These are phyloP conservation scores for Cornus kousa DNA, from an alignment of 148 eudicot species.

Conservation along the genomic window DNA sequence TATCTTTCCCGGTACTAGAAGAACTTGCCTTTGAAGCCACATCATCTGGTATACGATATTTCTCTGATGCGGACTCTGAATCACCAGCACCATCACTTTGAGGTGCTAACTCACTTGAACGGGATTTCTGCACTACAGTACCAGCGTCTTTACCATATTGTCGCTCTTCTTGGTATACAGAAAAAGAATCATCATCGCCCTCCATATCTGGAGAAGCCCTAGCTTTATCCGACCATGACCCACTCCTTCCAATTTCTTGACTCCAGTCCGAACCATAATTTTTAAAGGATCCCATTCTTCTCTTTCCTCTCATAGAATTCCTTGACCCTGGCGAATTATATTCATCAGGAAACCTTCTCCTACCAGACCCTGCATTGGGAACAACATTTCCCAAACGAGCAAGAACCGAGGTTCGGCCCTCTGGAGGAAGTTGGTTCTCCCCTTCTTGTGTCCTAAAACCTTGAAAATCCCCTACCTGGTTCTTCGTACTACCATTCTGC, in stretches of 20 bases:
- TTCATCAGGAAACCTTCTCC: constrained; percentile 42
- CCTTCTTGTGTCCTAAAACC: constrained; percentile 40
- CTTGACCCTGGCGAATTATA: constrained; percentile 27
- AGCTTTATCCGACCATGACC: constrained; percentile 46
- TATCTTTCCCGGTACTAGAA: constrained; percentile 16
- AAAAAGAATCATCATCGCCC: constrained; percentile 28
- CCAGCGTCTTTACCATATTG: constrained; percentile 30
- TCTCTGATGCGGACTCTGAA: constrained; percentile 29
- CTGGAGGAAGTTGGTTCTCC: constrained; percentile 27
- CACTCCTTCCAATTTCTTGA: constrained; percentile 48
- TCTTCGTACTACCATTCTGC: constrained; percentile 53
- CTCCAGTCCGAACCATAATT: constrained; percentile 44
- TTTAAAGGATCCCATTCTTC: constrained; percentile 45
- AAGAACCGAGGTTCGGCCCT: constrained; percentile 32
- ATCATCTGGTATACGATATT: constrained; percentile 22
- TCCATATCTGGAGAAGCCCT: constrained; percentile 31
- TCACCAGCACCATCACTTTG: constrained; percentile 27
- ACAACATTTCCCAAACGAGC: constrained; percentile 33
- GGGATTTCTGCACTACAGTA: constrained; percentile 26
- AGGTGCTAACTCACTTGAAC: constrained; percentile 31
- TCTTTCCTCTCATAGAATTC: constrained; percentile 45
- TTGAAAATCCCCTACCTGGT: constrained; percentile 31
- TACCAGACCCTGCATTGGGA: constrained; percentile 39
- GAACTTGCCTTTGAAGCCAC: constrained; percentile 13
- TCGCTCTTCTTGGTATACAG: constrained; percentile 25